A percentile compares a stretch with the other conserved stretches of the same genome.
Conservation (phyloP, 2,329 filamentous ascomycete species). For the Penicillium brasilianum region DNA sequence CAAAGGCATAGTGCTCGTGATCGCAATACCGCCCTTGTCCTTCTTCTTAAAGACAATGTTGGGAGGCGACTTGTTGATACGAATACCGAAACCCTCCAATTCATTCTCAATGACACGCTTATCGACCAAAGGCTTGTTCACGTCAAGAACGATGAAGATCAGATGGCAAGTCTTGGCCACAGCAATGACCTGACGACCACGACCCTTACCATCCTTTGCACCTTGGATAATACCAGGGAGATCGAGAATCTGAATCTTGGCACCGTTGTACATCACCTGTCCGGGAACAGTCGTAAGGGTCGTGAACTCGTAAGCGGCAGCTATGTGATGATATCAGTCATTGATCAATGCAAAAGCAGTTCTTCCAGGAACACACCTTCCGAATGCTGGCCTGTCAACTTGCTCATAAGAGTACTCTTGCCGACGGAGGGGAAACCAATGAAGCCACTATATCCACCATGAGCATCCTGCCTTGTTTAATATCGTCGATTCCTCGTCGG, state of each 20-base stretch:
- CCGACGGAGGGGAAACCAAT: slow-evolving; percentile 98
- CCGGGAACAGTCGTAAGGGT: slow-evolving; percentile 96
- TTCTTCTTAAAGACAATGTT: slow-evolving; percentile 99
- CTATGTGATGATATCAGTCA: slow-evolving; percentile 47
- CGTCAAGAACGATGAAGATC: slow-evolving; percentile 97
- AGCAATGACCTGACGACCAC: slow-evolving; percentile 97
- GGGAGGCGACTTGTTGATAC: slow-evolving; percentile 94
- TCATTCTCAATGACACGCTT: slow-evolving; percentile 95
- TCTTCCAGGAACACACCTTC: slow-evolving; percentile 59
- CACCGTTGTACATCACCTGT: slow-evolving; percentile 94
- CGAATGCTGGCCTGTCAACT: slow-evolving; percentile 92
- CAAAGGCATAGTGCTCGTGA: slow-evolving; percentile 91
- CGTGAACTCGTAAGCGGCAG: slow-evolving; percentile 97
- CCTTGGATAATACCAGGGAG: slow-evolving; percentile 98
- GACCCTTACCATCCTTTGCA: slow-evolving; percentile 96
- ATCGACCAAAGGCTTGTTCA: slow-evolving; percentile 97
- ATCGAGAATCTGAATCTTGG: slow-evolving; percentile 97
- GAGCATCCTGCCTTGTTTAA: slow-evolving; percentile 17
- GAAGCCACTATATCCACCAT: slow-evolving; percentile 64
- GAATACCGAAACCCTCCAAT: slow-evolving; percentile 94
- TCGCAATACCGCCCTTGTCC: slow-evolving; percentile 95
- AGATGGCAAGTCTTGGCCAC: slow-evolving; percentile 98
- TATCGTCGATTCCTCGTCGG: neutral
- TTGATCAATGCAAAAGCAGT: neutral
- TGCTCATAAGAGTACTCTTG: slow-evolving; percentile 97